A percentile compares a stretch with the other conserved stretches of the same genome.
phyloP scores from a whole-genome alignment of 2,329 filamentous ascomycete genomes.

The Stagonosporopsis rhizophila region DNA sequence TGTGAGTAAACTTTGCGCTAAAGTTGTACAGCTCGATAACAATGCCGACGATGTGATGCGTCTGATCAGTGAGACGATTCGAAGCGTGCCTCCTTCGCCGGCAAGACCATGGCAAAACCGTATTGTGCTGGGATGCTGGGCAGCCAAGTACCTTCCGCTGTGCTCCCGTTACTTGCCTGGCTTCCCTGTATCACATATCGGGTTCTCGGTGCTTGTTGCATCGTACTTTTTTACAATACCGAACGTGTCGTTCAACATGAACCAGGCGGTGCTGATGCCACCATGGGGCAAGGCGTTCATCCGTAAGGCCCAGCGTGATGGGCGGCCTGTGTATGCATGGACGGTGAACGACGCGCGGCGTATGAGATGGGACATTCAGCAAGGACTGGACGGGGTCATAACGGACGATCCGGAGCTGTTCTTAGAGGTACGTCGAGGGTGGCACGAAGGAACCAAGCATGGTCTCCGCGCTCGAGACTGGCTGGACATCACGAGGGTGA shows the following conservation, averaged over 20 bases:
- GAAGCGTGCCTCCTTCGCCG: slow-evolving; percentile 54
- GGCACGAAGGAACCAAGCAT: slow-evolving; percentile 47
- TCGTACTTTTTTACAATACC: slow-evolving; percentile 72
- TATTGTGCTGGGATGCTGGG: slow-evolving; percentile 84
- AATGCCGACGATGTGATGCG: slow-evolving; percentile 73
- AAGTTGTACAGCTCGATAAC: slow-evolving; percentile 66
- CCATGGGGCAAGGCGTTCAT: slow-evolving; percentile 73
- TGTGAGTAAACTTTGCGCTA: slow-evolving; percentile 4
- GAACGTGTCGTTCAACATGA: slow-evolving; percentile 79
- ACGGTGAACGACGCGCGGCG: slow-evolving; percentile 80
- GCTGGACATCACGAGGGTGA: slow-evolving; percentile 42
- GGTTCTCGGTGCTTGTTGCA: slow-evolving; percentile 71
- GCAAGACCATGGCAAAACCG: slow-evolving; percentile 71
- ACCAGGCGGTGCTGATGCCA: slow-evolving; percentile 72
- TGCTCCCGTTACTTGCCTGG: slow-evolving; percentile 67
- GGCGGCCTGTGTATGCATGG: slow-evolving; percentile 76
- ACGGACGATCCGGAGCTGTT: slow-evolving; percentile 81
- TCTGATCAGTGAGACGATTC: slow-evolving; percentile 70
- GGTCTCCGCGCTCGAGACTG: slow-evolving; percentile 38
- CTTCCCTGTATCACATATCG: slow-evolving; percentile 72
- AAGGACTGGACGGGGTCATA: slow-evolving; percentile 77
- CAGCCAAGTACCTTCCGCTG: slow-evolving; percentile 72
- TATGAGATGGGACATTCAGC: slow-evolving; percentile 81
- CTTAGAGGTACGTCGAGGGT: slow-evolving; percentile 60
- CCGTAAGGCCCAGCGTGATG: slow-evolving; percentile 61